These are phyloP conservation scores for Rhypophila decipiens DNA, from an alignment of 495 filamentous ascomycete genomes.

Conservation along the genomic window DNA sequence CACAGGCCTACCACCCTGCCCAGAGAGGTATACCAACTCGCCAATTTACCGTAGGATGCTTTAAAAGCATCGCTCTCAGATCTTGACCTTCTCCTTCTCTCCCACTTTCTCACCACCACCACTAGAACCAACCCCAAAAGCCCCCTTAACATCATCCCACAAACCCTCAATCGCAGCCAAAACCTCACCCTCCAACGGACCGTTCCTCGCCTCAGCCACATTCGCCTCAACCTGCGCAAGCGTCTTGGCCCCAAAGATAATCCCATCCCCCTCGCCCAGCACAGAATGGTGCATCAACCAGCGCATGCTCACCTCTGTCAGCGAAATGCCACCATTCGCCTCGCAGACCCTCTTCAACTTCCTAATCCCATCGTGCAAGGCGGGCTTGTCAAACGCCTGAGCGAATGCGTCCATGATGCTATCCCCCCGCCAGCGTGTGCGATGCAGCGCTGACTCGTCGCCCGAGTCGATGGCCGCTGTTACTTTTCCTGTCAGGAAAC, in stretches of 20 bases:
- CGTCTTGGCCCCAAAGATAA: constrained; percentile 45
- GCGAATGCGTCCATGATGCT: constrained; percentile 27
- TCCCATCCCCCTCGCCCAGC: constrained; percentile 43
- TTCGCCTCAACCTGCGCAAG: constrained; percentile 4
- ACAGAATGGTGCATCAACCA: constrained; percentile 49
- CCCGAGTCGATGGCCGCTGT: constrained; percentile 14
- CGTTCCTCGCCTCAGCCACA: constrained; percentile 2
- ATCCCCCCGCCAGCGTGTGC: constrained; percentile 11
- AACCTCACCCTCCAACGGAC: not conserved
- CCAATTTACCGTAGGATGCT: too few relatives aligned
- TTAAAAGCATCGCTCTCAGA: too few relatives aligned
- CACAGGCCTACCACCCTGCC: too few relatives aligned
- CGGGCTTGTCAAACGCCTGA: constrained; percentile 35
- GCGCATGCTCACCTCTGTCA: constrained; percentile 42
- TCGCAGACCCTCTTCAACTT: constrained; percentile 29
- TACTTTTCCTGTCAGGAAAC: constrained; percentile 21
- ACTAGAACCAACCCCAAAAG: too few relatives aligned
- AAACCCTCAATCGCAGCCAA: constrained; percentile 1
- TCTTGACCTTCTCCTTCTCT: too few relatives aligned
- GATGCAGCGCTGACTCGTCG: constrained; percentile 30
- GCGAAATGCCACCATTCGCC: not conserved
- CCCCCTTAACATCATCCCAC: not conserved
- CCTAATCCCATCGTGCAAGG: constrained; percentile 31
- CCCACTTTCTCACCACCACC: too few relatives aligned
- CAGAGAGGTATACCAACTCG: too few relatives aligned